Base-by-base conservation (phyloP, 805 yeast species). In the Ogataea parapolymorpha region DNA sequence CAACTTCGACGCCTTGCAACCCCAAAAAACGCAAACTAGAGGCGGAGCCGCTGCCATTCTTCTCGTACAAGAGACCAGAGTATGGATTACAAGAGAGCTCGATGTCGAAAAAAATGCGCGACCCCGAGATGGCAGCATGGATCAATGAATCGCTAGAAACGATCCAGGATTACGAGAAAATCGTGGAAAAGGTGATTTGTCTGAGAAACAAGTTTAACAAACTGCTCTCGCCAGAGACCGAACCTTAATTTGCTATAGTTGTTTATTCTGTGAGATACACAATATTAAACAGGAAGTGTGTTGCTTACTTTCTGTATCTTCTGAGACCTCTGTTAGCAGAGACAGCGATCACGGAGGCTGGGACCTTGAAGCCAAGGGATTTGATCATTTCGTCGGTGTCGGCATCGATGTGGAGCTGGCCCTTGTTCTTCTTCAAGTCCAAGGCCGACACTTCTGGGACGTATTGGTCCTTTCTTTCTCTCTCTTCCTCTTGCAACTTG, bases 401-500 rank as follows among this genome's bases (percentile, higher is more conserved):
- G 70, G 85, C 78, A 75, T 91, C 99, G 70, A 91, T 95, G 77
- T 87, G 90, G 73, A 93, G 86, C 69, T 85, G 93, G 71, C 89
- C 89, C 77, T 89, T 88, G 71, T 93, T 82, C 84, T 86, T 87
- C 61, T 95, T 82, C 70, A 93, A 85, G 79, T 93, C 98, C 72
- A 93, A 87, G 74, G 99, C 99, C 70, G 99, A 95, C 69, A 90
- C 95, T 74, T 90, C 98, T 77, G 99, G 99, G 67, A 95, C 99
- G 78, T 90, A 93, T 80, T 93, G 99, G 78, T 93, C 98, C 80
- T 95, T 93, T 80, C 99, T 87, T 82, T 93, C 99, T 84, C 99
- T 91, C 85, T 93, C 99, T 80, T 93, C 99, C 81, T 93, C 99
- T 83, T 93, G 99, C 70, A 93, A 87, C 77, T 95, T 95, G 96